A percentile compares a stretch with the other conserved stretches of the same genome.
Evolutionary conservation across 345 rosid species (phyloP).

Genomic region (Punica granatum): DNA sequence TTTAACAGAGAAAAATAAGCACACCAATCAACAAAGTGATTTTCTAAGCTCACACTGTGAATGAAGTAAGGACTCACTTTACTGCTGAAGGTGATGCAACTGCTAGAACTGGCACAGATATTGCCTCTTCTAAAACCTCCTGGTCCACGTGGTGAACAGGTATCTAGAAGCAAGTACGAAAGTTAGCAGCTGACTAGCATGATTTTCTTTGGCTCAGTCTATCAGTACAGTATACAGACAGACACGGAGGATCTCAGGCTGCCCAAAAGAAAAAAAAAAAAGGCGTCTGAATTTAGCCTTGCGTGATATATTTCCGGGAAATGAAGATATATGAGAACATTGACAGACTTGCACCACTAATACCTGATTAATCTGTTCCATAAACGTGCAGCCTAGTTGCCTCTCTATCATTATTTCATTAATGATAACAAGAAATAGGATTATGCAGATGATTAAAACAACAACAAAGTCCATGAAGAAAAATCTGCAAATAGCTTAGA

Average conservation of each 20-base stretch:
- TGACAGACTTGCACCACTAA: not conserved
- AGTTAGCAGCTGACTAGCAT: not conserved
- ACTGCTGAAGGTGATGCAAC: slow-evolving; percentile 95
- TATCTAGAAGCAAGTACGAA: slow-evolving; percentile 34
- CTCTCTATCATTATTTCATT: not conserved
- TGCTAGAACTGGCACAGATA: slow-evolving; percentile 66
- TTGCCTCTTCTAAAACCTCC: slow-evolving; percentile 49
- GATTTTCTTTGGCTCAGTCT: not conserved
- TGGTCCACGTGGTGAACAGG: slow-evolving; percentile 65
- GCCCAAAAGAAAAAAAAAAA: too few species aligned
- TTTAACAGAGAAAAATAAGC: not conserved
- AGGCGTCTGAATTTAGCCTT: not conserved
- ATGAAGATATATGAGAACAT: not conserved
- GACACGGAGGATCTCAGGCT: not conserved
- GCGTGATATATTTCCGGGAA: not conserved
- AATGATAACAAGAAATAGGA: not conserved
- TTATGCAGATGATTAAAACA: not conserved
- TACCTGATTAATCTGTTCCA: not conserved
- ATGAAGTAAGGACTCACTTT: slow-evolving; percentile 26
- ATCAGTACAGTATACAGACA: not conserved
- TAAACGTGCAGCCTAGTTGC: not conserved
- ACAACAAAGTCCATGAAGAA: not conserved
- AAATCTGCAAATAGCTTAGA: not conserved
- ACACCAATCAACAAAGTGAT: not conserved
- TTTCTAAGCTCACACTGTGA: not conserved